Evolutionary conservation across 345 rosid genomes (phyloP), one percentile per base, ranked within the genome.

Genomic region (Salix suchowensis): DNA sequence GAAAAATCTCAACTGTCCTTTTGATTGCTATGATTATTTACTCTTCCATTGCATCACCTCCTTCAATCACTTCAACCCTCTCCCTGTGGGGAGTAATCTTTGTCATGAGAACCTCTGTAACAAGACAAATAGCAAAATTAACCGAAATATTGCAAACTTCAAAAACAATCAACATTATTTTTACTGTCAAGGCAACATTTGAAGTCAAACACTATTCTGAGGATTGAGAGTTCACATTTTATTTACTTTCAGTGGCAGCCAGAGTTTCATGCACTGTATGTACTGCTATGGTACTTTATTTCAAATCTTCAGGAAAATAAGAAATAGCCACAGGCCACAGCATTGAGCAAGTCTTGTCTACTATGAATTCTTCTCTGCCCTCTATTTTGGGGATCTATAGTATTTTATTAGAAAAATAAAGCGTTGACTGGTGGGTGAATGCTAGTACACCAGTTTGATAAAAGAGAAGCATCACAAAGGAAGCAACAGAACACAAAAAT

Each of bases 11-110:
- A 60, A 36, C 79, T 48, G 37, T 3, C 19, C 15, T 40, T 11
- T 50, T 34, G 62, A 32, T 58, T n/a, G 62, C 13, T 58, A 23
- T n/a, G 62, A 58, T 58, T 24, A 30, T 70, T 87, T 75, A 91
- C 78, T 91, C 94, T 83, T 91, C 97, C 97, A 92, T 92, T 2
- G 86, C 92, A 73, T 92, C 92, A 32, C 88, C 92, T 67, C 81
- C 92, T 84, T 89, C 91, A 50, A 77, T 81, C 24, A 86, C 82
- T 37, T 68, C 86, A 16, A 85, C 92, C 70, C 76, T 84, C 78
- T 89, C 92, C 87, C 77, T 85, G 78, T 89, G 66, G 48, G 91
- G 87, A 0, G 90, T 91, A 39, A 91, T 88, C 86, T 89, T 92
- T 7, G 94, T 91, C 32, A 77, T 28, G 36, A 92, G 92, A 74